Conservation (phyloP, 139 green algal genomes). For the Desmodesmus armatus region DNA sequence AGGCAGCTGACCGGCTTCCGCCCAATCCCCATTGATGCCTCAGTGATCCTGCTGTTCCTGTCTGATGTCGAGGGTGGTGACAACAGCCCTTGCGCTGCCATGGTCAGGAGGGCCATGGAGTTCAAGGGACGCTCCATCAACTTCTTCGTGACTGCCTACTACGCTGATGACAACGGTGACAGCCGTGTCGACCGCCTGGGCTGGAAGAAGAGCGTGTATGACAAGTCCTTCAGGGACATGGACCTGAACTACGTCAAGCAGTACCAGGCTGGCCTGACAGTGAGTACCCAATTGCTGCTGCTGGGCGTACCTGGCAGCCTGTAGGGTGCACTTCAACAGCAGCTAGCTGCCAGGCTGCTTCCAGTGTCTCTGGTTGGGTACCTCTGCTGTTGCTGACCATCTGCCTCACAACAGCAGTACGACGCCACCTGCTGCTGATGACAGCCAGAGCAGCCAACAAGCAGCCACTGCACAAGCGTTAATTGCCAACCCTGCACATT, state of each 20-base stretch:
- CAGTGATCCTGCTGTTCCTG: slow-evolving; percentile 41
- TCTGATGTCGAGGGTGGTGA: slow-evolving; percentile 45
- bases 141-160: slow-evolving; percentile 44
- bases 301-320: too few relatives aligned
- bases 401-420: too few relatives aligned
- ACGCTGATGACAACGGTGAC: slow-evolving; percentile 36
- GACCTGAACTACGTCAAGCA: slow-evolving; percentile 14
- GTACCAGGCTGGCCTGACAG: slow-evolving; percentile 17
- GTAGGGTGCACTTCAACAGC: not conserved
- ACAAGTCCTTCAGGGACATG: slow-evolving; percentile 14
- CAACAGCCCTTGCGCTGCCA: slow-evolving; percentile 34
- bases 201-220: slow-evolving; percentile 19
- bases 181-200: slow-evolving; percentile 20
- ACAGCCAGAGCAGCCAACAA: too few relatives aligned
- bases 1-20: slow-evolving; percentile 13
- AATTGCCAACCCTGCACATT: not conserved
- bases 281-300: not conserved
- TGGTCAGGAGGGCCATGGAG: slow-evolving; percentile 22
- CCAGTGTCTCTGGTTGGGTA: too few relatives aligned
- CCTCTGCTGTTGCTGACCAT: too few relatives aligned
- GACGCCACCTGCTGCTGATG: not conserved
- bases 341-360: not conserved
- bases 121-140: slow-evolving; percentile 38
- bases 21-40: slow-evolving; percentile 39
- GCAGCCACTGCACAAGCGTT: too few relatives aligned